Evolutionary conservation across 1,284 basidiomycete genomes (phyloP).

Genomic region (Irpex sp.): DNA sequence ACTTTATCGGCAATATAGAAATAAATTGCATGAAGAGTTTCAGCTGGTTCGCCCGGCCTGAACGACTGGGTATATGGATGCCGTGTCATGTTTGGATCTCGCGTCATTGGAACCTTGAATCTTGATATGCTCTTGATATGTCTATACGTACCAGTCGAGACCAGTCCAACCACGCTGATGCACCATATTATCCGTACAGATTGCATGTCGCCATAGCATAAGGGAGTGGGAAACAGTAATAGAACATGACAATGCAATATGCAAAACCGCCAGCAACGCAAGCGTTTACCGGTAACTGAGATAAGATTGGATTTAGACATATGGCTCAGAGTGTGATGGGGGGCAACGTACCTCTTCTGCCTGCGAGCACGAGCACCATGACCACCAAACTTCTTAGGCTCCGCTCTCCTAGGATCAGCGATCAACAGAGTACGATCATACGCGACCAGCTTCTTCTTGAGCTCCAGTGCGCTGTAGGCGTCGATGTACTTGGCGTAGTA

Average conservation of each 20-base stretch:
- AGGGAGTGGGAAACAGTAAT: constrained; percentile 34
- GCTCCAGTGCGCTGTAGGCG: constrained; percentile 92
- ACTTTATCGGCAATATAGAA: no score
- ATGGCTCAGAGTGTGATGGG: not conserved
- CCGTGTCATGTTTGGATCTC: no score
- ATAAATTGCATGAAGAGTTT: no score
- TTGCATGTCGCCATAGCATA: constrained; percentile 44
- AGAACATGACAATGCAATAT: constrained; percentile 41
- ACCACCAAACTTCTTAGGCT: constrained; percentile 99
- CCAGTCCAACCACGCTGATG: not conserved
- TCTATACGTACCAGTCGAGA: not conserved
- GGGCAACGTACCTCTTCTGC: constrained; percentile 77
- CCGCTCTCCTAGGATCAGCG: constrained; percentile 98
- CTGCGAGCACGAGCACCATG: constrained; percentile 93
- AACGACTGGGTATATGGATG: no score
- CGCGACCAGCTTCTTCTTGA: constrained; percentile 94
- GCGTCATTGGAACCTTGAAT: not conserved
- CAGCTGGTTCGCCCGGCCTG: no score
- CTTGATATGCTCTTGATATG: not conserved
- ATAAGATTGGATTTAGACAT: constrained; percentile 11
- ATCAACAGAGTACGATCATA: constrained; percentile 96
- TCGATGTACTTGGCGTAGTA: constrained; percentile 99
- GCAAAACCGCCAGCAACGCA: constrained; percentile 32
- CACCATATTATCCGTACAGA: not conserved
- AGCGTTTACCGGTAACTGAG: constrained; percentile 82